Evolutionary conservation across 23 red algal species (phyloP), one percentile per base, ranked within the genome.

Genomic region (Gracilaria vermiculophylla): DNA sequence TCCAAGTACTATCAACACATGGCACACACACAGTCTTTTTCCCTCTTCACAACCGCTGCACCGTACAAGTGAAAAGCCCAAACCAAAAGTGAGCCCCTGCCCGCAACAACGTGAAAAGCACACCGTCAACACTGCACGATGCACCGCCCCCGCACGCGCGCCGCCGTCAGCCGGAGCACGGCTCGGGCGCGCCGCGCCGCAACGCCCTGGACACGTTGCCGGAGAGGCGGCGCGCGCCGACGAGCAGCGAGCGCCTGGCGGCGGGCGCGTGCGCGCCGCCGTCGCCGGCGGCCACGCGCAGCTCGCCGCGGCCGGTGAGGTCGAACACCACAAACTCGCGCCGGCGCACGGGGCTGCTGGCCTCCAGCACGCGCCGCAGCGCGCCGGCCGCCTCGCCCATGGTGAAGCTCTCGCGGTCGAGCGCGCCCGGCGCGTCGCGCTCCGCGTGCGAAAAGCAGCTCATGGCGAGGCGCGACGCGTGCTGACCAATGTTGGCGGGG

Each of bases 251-350:
- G 5, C 35, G 34, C 24, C 47, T 73, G n/a, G 10, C 3, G 8
- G 39, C 8, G 32, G n/a, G 44, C 35, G 23, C 47, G 19, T 32
- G 17, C 12, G 44, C n/a, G n/a, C n/a, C n/a, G n/a, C n/a, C n/a
- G n/a, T n/a, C n/a, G n/a, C n/a, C n/a, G n/a, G n/a, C n/a, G n/a
- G n/a, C n/a, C n/a, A 42, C 9, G 0, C 47, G 44, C 14, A 42
- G 39, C 28, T 73, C 67, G 7, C 67, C 67, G 20, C 67, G 67
- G 19, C 67, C 67, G 20, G 28, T 73, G 67, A 48, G 44, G 47
- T 73, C 67, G 67, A 73, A 48, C 16, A 73, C 67, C 16, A 73
- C 67, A 73, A 73, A 73, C 32, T 73, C 67, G 42, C 67, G 37
- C 67, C 32, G 25, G 33, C 67, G 67, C 25, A 73, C 25, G 40